A percentile compares a stretch with the other conserved stretches of the same genome.
Conservation (phyloP, 495 filamentous ascomycete species). For the Neurospora sp. region DNA sequence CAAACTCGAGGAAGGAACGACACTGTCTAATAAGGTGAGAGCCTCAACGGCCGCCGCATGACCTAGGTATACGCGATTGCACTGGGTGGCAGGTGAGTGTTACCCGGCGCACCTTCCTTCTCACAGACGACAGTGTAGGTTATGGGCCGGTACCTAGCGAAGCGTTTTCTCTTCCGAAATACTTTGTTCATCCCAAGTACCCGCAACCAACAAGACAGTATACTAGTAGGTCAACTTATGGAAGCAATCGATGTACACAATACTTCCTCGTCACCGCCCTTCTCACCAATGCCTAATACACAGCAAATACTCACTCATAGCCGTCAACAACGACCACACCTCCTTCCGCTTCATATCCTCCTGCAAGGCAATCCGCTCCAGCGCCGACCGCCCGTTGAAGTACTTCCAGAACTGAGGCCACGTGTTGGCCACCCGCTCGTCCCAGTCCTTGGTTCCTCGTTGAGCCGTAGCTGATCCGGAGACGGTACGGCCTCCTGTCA, state of each 20-base stretch:
- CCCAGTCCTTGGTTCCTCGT: conserved; percentile 18
- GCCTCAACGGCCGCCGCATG: neutral
- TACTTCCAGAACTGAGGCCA: conserved; percentile 59
- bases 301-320: conserved; percentile 48
- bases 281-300: conserved; percentile 47
- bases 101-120: neutral
- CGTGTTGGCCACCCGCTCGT: conserved; percentile 34
- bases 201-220: neutral
- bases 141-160: neutral
- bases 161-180: neutral
- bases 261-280: neutral
- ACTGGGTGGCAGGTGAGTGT: neutral
- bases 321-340: conserved; percentile 56
- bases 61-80: neutral
- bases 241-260: neutral
- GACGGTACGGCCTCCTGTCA: conserved; percentile 15
- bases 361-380: conserved; percentile 74
- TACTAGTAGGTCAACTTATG: neutral
- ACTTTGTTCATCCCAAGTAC: neutral
- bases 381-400: conserved; percentile 75
- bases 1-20: neutral
- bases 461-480: neutral
- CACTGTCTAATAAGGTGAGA: neutral
- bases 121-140: neutral
- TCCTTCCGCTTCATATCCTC: conserved; percentile 81